A percentile compares a stretch with the other conserved stretches of the same genome.
Conservation (phyloP, 257 asterid genomes). For the Lycium ferocissimum region DNA sequence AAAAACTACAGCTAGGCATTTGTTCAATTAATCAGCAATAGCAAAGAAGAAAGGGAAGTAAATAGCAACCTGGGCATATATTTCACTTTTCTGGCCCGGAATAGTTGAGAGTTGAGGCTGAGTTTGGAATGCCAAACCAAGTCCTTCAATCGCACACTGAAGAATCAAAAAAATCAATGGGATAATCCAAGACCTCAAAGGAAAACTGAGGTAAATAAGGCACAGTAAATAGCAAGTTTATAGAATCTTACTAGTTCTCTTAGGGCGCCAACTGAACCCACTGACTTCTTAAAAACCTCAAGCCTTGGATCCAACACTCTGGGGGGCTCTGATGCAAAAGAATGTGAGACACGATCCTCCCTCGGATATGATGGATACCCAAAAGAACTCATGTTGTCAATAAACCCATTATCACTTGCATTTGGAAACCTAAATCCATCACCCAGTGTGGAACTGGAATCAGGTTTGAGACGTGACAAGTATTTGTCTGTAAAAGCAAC, state of each 20-base stretch:
- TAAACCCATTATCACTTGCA: slow-evolving; percentile 61
- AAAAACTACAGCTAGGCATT: not conserved
- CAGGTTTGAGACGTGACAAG: slow-evolving; percentile 62
- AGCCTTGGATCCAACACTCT: slow-evolving; percentile 65
- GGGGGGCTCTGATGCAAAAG: slow-evolving; percentile 56
- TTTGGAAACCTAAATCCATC: slow-evolving; percentile 61
- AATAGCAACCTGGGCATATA: slow-evolving; percentile 75
- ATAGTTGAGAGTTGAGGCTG: slow-evolving; percentile 79
- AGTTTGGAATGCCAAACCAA: slow-evolving; percentile 71
- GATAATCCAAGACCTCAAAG: slow-evolving; percentile 30
- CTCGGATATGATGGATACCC: slow-evolving; percentile 61
- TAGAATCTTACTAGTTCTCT: slow-evolving; percentile 70
- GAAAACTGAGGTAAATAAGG: not conserved
- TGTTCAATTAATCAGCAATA: not conserved
- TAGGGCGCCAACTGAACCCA: slow-evolving; percentile 71
- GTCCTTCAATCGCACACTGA: slow-evolving; percentile 83
- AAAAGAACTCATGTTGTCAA: slow-evolving; percentile 52
- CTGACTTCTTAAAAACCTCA: slow-evolving; percentile 67
- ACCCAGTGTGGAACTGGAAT: slow-evolving; percentile 59
- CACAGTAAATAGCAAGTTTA: slow-evolving; percentile 7
- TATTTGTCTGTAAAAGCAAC: slow-evolving; percentile 68
- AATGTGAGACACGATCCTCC: slow-evolving; percentile 60
- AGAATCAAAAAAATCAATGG: slow-evolving; percentile 38
- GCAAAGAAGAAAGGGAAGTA: slow-evolving; percentile 22
- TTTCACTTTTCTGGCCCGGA: slow-evolving; percentile 77